A percentile compares a stretch with the other conserved stretches of the same genome.
Conservation (phyloP, 495 filamentous ascomycete genomes). For the Viridothelium virens region DNA sequence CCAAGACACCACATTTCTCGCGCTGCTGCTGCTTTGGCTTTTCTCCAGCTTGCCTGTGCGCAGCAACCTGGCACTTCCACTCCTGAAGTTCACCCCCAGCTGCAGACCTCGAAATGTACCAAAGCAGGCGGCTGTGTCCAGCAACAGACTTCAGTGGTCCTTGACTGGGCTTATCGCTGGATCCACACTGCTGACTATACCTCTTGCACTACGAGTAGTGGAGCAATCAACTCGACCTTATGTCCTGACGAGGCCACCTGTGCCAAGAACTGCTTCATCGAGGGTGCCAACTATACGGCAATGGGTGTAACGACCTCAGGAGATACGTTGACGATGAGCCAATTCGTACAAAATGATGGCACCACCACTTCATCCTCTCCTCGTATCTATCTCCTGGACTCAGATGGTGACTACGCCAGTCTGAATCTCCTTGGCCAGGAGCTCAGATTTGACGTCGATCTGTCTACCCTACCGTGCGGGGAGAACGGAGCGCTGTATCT, state of each 20-base stretch:
- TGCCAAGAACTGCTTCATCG: constrained; percentile 28
- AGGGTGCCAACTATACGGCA: constrained; percentile 31
- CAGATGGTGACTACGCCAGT: constrained; percentile 46
- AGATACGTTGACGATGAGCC: constrained; percentile 21
- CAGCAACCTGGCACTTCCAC: constrained; percentile 27
- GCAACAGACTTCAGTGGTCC: constrained; percentile 28
- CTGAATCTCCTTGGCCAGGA: constrained; percentile 54
- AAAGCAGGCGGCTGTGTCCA: constrained; percentile 28
- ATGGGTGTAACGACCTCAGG: constrained; percentile 29
- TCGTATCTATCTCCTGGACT: constrained; percentile 34
- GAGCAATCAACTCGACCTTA: constrained; percentile 18
- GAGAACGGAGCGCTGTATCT: constrained; percentile 66
- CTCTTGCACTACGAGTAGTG: constrained; percentile 26
- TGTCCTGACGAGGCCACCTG: constrained; percentile 26
- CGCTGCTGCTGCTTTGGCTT: not conserved
- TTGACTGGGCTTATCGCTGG: constrained; percentile 31
- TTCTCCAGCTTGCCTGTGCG: constrained; percentile 22
- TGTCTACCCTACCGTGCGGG: constrained; percentile 57
- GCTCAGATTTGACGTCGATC: constrained; percentile 62
- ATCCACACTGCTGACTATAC: constrained; percentile 21
- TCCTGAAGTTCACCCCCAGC: constrained; percentile 29
- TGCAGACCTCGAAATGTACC: constrained; percentile 31
- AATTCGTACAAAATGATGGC: constrained; percentile 24
- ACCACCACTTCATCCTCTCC: constrained; percentile 26
- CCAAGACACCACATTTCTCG: not conserved